Base-by-base conservation (phyloP, 129 eudicot genomes). In the Gnaphalium uliginosum region DNA sequence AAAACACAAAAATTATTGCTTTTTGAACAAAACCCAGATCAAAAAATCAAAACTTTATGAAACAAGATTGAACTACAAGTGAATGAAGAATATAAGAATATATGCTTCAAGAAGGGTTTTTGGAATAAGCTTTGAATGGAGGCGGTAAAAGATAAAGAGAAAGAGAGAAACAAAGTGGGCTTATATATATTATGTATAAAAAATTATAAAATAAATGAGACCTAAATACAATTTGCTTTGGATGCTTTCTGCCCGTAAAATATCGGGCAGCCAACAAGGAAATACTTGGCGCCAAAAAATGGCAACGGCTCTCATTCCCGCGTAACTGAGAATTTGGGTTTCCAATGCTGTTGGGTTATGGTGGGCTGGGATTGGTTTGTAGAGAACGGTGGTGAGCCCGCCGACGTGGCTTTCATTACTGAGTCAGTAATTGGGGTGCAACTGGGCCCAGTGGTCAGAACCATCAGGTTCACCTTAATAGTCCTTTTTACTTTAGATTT, bases 241-340 rank as follows among this genome's bases (percentile, higher is more conserved):
- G 80, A 74, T 81, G 43, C 84, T 69, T n/a, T 37, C 67, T 88
- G 89, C 86, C 89, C 89, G 89, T 56, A 24, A 81, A 72, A 61
- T 61, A 1, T 30, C 72, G 89, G 88, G 88, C 89, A 83, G 86
- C 73, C 23, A 73, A 67, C 2, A 58, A 72, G 26, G 21, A 54
- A 39, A 39, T 58, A 23, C 11, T 88, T 71, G 77, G 81, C 65
- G 83, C 87, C 83, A 84, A 72, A 17, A 66, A 67, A 67, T 29
- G 8, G 27, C 79, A 89, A 89, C 94, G 94, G 94, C 88, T 86
- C 85, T 82, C 65, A 22, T 76, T 89, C 94, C 94, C 90, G 94
- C 90, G 82, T 63, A 29, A 6, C 1, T 51, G 29, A 0, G 10
- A 5, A 75, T 58, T 74, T 67, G 69, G 56, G 79, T 82, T 82